Base-by-base conservation (phyloP, 176 grass and related monocot genomes). In the Oryza coarctata region DNA sequence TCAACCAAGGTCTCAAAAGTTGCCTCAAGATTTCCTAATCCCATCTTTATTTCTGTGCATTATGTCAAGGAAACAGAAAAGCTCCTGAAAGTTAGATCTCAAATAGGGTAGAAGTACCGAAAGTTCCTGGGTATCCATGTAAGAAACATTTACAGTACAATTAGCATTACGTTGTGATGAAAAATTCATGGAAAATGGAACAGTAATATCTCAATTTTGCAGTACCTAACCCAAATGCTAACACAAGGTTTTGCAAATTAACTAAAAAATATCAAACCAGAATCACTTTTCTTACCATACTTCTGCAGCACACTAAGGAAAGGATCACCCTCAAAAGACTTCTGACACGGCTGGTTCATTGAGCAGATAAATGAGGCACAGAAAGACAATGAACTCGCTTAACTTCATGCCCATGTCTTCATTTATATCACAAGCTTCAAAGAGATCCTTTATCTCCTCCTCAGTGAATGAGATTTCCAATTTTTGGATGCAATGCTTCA, bases 321-420 rank as follows among this genome's bases (percentile, higher is more conserved):
- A 95, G 92, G 92, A 94, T 98, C 52, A 80, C 40, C 5, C 39
- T 71, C 39, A 41, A 12, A 41, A 41, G 7, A 41, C 39, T 41
- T 95, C 80, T 75, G 47, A 87, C 49, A 83, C 80, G 36, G 88
- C 74, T 10, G 90, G 88, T 62, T 93, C 96, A 47, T 95, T 95
- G 40, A 98, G 96, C 78, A 98, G 90, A 91, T 93, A 95, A 49
- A 98, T 84, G 41, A 95, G 92, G 88, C 92, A 98, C 28, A 98
- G 28, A 93, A 98, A 92, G 70, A 98, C 93, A 66, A 98, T 93
- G 39, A 98, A 98, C 86, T 98, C 92, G 80, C 91, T 95, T 77
- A 95, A 98, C 62, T 93, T 95, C 90, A 98, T 93, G 65, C 88
- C 84, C 96, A 95, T 88, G 64, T 84, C 82, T 82, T 98, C 96